Base-by-base conservation (phyloP, 1,284 basidiomycete species). In the Dichomitus squalens region DNA sequence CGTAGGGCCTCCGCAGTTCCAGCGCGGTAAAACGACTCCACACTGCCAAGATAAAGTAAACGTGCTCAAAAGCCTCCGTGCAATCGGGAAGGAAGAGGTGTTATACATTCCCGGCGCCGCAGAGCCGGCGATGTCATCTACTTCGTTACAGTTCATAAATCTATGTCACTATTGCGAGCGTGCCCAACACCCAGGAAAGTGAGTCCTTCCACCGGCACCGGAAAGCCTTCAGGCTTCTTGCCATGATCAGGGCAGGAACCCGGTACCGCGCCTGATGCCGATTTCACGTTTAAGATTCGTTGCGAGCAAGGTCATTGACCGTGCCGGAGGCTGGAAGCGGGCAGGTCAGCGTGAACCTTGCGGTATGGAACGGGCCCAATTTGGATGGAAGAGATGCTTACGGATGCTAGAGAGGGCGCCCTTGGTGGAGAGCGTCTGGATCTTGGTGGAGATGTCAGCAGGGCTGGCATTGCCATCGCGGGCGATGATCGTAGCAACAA, bases 401-500 rank as follows among this genome's bases (percentile, higher is more conserved):
- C 66, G 68, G 55, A 74, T 64, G 52, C 66, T 64, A 43, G 61
- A 62, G 35, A 75, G 63, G 12, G 63, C 68, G 40, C 64, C 65
- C 29, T 66, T 69, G 40, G 70, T 49, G 35, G 62, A 64, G 36
- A 67, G 58, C 16, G 36, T 21, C 55, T 70, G 64, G 52, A 75
- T 40, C 41, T 56, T 53, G 35, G 49, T 57, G 23, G 60, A 57
- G 55, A 74, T 71, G 7, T 56, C 61, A 8, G 68, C 71, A 11
- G 74, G 74, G 21, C 66, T 59, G 1, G 34, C 25, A 50, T 73
- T 73, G 11, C 73, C 73, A 44, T 66, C 52, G 27, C 65, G 52
- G 38, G 63, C 56, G 50, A 75, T 69, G 41, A 75, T 59, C 48
- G 73, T 74, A 12, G 74, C 74, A 34, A 74, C 61, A n/a, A 75